Base-by-base conservation (phyloP, 140 eudicot genomes). In the Ambrosia hybrid region DNA sequence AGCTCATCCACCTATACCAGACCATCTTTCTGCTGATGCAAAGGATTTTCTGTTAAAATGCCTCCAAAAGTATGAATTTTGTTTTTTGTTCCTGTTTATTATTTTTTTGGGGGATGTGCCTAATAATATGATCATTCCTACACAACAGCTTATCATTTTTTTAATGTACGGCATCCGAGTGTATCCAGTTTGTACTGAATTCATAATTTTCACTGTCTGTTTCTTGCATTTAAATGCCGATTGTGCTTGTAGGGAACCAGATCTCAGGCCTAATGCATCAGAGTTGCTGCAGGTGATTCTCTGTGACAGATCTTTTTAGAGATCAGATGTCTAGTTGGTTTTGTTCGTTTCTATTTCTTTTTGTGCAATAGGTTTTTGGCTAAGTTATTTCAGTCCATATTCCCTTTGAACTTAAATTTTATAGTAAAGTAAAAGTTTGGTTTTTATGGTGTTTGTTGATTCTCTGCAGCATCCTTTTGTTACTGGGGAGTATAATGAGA, bases 1-100 rank as follows among this genome's bases (percentile, higher is more conserved):
- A 88, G 86, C 91, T 81, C 99, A 86, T 80, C 99, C 99, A 63
- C 99, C 99, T 37, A 94, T 90, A 48, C 99, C 97, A 7, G 97
- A 90, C 39, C 99, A 94, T 82, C 96, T 94, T 71, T 90, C 99
- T 38, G 75, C 77, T 6, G 96, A 88, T 67, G 99, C 97, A 67
- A 88, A 94, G 75, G 99, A 94, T 70, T 94, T 94, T 79, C 66
- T 94, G 73, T 75, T 84, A 75, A 94, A 88, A 79, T 94, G 99
- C 74, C 81, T 94, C 76, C 97, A 94, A 73, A 88, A 86, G 99
- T 94, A 94, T 9, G 78, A 70, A 34, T 3, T 51, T 62, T 38
- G 2, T 15, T 76, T 56, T 73, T 64, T 63, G 37, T 58, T 33
- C 4, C 41, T 57, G 13, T 41, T 59, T 41, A 21, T 66, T 60